Conservation (phyloP, 208 protist genomes). For the Angomonas deanei region DNA sequence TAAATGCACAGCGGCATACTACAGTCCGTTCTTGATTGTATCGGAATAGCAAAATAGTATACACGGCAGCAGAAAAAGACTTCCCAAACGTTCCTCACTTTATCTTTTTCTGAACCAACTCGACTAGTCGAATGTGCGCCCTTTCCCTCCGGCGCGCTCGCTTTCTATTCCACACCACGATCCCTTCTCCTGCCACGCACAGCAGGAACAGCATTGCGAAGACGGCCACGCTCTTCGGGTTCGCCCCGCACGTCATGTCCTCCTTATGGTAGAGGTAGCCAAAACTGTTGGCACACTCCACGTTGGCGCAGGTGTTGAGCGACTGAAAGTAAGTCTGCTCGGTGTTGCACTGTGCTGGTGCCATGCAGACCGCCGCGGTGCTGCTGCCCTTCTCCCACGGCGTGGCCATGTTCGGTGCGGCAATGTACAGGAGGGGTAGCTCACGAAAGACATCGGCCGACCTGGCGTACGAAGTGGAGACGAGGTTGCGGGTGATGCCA, state of each 20-base stretch:
- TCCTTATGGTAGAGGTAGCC: constrained; percentile 32
- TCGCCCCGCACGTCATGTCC: constrained; percentile 33
- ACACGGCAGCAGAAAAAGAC: too few species aligned
- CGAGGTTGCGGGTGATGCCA: constrained; percentile 24
- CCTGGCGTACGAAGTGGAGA: neutral
- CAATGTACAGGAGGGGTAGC: constrained; percentile 28
- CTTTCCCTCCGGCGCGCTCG: constrained; percentile 22
- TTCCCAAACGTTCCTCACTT: too few species aligned
- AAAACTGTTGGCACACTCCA: constrained; percentile 24
- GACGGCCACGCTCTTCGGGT: constrained; percentile 7
- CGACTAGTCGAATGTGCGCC: constrained; percentile 27
- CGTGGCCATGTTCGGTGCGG: constrained; percentile 5
- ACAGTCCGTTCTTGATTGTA: too few species aligned
- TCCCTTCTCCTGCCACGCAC: constrained; percentile 24
- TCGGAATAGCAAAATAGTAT: too few species aligned
- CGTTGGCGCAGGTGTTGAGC: constrained; percentile 40
- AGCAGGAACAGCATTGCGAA: constrained; percentile 22
- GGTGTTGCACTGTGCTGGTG: constrained; percentile 3
- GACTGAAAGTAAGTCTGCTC: constrained; percentile 28
- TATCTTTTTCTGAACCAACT: constrained; percentile 22
- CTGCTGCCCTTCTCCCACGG: neutral
- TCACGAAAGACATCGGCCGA: neutral
- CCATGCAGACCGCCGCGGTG: neutral
- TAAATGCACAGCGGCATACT: neutral
- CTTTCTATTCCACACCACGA: constrained; percentile 28